Base-by-base conservation (phyloP, 306 rosid genomes). In the Fragaria iinumae region DNA sequence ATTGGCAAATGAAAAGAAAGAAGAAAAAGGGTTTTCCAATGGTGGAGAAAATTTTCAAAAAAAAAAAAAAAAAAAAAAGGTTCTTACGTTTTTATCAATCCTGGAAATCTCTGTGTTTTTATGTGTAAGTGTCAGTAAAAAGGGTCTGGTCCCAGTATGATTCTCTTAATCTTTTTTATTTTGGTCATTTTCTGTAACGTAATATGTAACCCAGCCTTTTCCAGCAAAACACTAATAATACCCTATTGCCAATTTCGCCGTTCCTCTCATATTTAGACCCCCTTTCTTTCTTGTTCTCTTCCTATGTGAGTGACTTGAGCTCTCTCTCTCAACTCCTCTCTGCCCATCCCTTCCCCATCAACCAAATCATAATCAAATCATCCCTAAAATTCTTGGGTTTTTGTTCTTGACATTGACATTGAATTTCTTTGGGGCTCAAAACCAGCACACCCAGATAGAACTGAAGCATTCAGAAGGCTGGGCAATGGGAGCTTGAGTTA, bases 261-360 rank as follows among this genome's bases (percentile, higher is more conserved):
- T 52, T 76, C 71, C 34, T 76, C 72, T 66, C 81, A 70, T 79
- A 79, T 75, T 79, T 68, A 70, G 72, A 32, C 72, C 77, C 72
- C 77, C 74, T 67, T 38, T 76, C 72, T 67, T 49, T 79, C 83
- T 45, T 70, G 32, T 67, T 62, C 71, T 44, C 41, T n/a, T 17
- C 77, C 83, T 86, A 86, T 81, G 89, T 18, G 69, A 36, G 45
- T 87, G 84, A 80, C 70, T 71, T 65, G 69, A 81, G 86, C 88
- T 64, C 65, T 60, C 70, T 77, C 45, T 64, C 41, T 34, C 69
- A 34, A 18, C 57, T 55, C 71, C 75, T 71, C 83, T 29, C 38
- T 81, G 16, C 71, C 86, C 71, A 10, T 75, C 70, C 80, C 72
- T 73, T 60, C 52, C 27, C 74, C 75, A 12, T 69, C 79, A 71